phyloP scores from a whole-genome alignment of 441 rosid species.

The Sinapis alba region DNA sequence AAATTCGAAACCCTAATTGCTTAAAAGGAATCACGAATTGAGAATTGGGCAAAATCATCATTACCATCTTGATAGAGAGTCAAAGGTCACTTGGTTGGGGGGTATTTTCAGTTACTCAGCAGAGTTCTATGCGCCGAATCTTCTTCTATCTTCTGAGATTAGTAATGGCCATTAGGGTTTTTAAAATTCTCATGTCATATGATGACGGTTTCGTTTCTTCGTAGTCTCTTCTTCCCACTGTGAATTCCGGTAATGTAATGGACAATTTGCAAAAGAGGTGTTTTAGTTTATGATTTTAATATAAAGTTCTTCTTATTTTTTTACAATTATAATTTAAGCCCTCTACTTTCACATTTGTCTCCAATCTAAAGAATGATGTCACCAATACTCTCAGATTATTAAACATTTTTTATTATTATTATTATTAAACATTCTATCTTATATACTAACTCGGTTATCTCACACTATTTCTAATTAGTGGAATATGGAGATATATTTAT shows the following conservation, averaged over 20 bases:
- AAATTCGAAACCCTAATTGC: conserved; percentile 4
- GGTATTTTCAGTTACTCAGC: conserved; percentile 23
- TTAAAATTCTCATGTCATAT: background rate
- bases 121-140: conserved; percentile 22
- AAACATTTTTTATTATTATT: no score
- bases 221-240: background rate
- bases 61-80: conserved; percentile 45
- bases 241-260: background rate
- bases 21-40: background rate
- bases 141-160: conserved; percentile 33
- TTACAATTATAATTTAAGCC: background rate
- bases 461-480: background rate
- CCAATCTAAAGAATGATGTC: background rate
- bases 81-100: conserved; percentile 4
- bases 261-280: background rate
- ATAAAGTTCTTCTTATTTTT: background rate
- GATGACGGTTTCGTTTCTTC: conserved; percentile 3
- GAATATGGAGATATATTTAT: background rate
- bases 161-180: conserved; percentile 31
- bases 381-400: background rate
- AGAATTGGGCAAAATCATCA: conserved; percentile 22
- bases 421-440: background rate
- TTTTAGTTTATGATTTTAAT: background rate
- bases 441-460: background rate
- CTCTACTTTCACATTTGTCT: background rate